Base-by-base conservation (phyloP, 1,139 yeast genomes). In the Trichomonascaceae sp. region DNA sequence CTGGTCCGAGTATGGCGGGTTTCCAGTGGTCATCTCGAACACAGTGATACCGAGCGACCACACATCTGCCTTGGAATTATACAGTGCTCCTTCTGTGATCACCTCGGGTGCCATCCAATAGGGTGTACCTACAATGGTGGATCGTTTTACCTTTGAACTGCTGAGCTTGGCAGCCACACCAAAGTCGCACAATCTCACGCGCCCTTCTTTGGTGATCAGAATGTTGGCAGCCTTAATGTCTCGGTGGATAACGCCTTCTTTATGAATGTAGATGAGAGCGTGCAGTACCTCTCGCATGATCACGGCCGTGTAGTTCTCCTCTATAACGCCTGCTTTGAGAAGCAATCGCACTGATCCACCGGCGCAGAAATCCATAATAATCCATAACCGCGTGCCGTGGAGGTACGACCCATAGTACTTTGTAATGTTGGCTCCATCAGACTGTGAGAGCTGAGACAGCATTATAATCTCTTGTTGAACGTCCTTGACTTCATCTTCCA, bases 31-130 rank as follows among this genome's bases (percentile, higher is more conserved):
- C 40, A 89, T 77, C 57, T 92, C 99, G 57, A 76, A 92, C 5
- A 85, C 66, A 0, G 98, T 89, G 38, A 92, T 82, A 13, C 99
- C 99, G 34, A 89, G 58, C 1, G 93, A 81, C 95, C 95, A 84
- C 8, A 84, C 80, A 54, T 84, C 95, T 0, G 92, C 94, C 57
- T 80, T 84, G 33, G 74, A 72, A 48, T 82, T 81, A 55, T 84
- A 84, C 2, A 78, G 67, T 15, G 79, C 79, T 22, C 98, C 98
- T 54, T 89, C 97, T 52, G 87, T 72, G 29, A 89, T 89, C 17
- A 89, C 98, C 55, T 89, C 98, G 0, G 98, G 98, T 0, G 98
- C 98, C 99, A 92, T 92, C 99, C 99, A 92, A 55, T 87, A 92
- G 0, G 98, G 98, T 0, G 99, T 92, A 4, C 99, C 99, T 0